These are phyloP conservation scores for Fusarium sororula DNA, from an alignment of 2,329 filamentous ascomycete genomes.

Conservation along the genomic window DNA sequence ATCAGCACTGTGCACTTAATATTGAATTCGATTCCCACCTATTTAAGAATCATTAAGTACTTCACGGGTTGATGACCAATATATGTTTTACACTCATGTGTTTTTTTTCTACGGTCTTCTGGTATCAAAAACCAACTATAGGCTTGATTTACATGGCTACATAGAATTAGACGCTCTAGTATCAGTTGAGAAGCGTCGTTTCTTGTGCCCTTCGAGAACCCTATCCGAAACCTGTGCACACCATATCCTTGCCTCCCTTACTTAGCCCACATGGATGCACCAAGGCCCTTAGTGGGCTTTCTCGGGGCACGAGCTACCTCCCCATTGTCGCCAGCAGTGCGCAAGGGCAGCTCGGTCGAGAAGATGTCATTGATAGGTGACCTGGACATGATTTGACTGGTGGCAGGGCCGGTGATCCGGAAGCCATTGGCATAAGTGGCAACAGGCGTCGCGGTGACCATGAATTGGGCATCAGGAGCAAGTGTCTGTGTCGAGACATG, in stretches of 20 bases:
- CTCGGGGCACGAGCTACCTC: neutral
- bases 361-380: neutral
- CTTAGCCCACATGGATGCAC: slow-evolving; percentile 37
- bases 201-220: neutral
- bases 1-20: neutral
- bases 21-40: neutral
- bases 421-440: neutral
- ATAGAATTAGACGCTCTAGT: neutral
- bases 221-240: neutral
- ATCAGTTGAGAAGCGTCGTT: neutral
- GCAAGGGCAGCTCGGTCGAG: neutral
- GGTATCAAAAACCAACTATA: neutral
- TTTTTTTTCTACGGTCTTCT: neutral
- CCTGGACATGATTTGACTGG: slow-evolving; percentile 19
- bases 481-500: neutral
- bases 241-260: neutral
- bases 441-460: neutral
- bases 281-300: slow-evolving; percentile 28
- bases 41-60: neutral
- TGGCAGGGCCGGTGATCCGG: slow-evolving; percentile 21
- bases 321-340: neutral
- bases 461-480: neutral
- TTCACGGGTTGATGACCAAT: neutral
- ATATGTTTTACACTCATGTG: neutral
- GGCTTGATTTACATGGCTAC: neutral